Conservation (phyloP, 106 monocot genomes). For the Allium cepa region DNA sequence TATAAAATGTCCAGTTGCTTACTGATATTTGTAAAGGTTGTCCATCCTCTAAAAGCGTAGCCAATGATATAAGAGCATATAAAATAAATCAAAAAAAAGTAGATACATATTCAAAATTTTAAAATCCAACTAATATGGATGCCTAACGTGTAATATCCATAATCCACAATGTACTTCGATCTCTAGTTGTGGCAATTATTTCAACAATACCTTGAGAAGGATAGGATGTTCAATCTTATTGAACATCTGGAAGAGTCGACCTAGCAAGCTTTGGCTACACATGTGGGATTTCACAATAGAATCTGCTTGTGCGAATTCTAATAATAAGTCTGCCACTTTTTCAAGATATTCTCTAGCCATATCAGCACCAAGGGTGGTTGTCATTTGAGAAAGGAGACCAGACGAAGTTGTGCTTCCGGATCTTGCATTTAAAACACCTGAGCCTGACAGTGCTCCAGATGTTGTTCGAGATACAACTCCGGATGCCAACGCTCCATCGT, state of each 20-base stretch:
- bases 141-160: no score
- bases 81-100: no score
- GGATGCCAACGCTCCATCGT: slow-evolving; percentile 45
- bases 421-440: slow-evolving; percentile 65
- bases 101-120: no score
- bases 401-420: slow-evolving; percentile 67
- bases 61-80: no score
- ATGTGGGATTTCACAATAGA: slow-evolving; percentile 55
- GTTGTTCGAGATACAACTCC: slow-evolving; percentile 58
- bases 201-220: slow-evolving; percentile 35
- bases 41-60: no score
- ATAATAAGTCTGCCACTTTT: slow-evolving; percentile 40
- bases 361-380: slow-evolving; percentile 48
- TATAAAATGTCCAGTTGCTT: no score
- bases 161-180: no score
- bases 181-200: no score
- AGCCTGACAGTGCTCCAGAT: slow-evolving; percentile 62
- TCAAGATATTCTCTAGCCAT: slow-evolving; percentile 72
- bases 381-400: slow-evolving; percentile 61
- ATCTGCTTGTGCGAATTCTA: slow-evolving; percentile 53
- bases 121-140: no score
- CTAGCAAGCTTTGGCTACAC: slow-evolving; percentile 67
- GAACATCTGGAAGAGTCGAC: slow-evolving; percentile 71
- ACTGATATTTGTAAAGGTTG: no score
- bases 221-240: slow-evolving; percentile 66